Evolutionary conservation across 2,329 filamentous ascomycete species (phyloP), one percentile per base, ranked within the genome.

Genomic region (Amesomyces nigricolor): DNA sequence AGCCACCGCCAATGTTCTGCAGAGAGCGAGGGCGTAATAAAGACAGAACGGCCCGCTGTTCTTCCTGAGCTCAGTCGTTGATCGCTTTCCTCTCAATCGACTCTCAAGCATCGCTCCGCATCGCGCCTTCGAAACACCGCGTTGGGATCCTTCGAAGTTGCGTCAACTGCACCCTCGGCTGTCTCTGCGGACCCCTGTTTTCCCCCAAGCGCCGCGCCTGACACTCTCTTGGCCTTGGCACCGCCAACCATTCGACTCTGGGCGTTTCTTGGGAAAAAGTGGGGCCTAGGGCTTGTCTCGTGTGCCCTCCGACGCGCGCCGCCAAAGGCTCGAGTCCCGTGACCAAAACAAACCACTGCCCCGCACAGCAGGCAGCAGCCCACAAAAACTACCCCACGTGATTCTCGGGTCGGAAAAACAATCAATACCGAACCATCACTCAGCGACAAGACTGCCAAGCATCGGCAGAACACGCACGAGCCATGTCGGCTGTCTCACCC

Each of bases 11-110:
- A 59, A 63, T 62, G 60, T 62, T 62, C 57, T 57, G 63, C 64
- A 61, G 56, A 61, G 58, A 35, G 58, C 44, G 56, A 58, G 58
- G 48, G 56, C 60, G 60, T 62, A 66, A 67, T 67, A 67, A 66
- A 67, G 66, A 65, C 63, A 66, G 59, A 62, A 61, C 58, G 58
- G 59, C 59, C 61, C 59, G 61, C 65, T 59, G 58, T 53, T 58
- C 58, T 54, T 58, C 42, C 47, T 54, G 44, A 59, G 42, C 56
- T 57, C 53, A n/a, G 50, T 45, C 51, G 58, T 58, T 57, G 52
- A 49, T 60, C 58, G 48, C 52, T 63, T 62, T 61, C 58, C 59
- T 49, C 52, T 58, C 58, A 16, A 58, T 63, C 62, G 60, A 57
- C 59, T 49, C 52, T 58, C 58, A 16, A 58, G 57, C 60, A 61